Evolutionary conservation across 148 eudicot species (phyloP).

Genomic region (Heliamphora exappendiculata): DNA sequence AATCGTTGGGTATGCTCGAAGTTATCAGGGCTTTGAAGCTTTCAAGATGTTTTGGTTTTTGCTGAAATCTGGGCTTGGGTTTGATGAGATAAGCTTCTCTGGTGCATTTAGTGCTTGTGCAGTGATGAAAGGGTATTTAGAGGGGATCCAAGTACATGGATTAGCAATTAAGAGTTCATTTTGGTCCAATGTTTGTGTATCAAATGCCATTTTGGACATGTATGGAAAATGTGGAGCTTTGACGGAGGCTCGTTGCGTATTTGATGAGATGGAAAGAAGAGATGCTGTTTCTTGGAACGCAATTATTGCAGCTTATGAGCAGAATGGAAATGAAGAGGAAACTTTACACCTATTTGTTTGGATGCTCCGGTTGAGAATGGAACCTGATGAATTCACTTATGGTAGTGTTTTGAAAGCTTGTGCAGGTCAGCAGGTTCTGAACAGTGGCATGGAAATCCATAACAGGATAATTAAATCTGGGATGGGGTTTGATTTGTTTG

Average conservation of each 20-base stretch:
- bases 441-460: conserved; percentile 62
- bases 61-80: conserved; percentile 48
- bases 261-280: conserved; percentile 58
- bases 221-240: conserved; percentile 87
- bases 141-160: conserved; percentile 66
- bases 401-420: conserved; percentile 89
- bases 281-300: conserved; percentile 93
- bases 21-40: conserved; percentile 48
- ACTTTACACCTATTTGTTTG: conserved; percentile 43
- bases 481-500: conserved; percentile 68
- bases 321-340: conserved; percentile 54
- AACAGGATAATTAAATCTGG: conserved; percentile 63
- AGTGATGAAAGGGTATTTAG: conserved; percentile 30
- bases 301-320: conserved; percentile 74
- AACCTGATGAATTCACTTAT: conserved; percentile 84
- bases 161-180: conserved; percentile 56
- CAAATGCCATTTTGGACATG: conserved; percentile 84
- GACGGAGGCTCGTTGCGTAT: conserved; percentile 45
- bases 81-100: conserved; percentile 74
- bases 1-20: conserved; percentile 68
- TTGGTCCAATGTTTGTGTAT: conserved; percentile 51
- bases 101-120: conserved; percentile 80
- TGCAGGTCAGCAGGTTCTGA: conserved; percentile 37
- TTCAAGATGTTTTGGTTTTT: conserved; percentile 43
- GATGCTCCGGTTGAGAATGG: conserved; percentile 60